A percentile compares a stretch with the other conserved stretches of the same genome.
These are phyloP conservation scores for Bipolaris bicolor DNA, from an alignment of 2,329 filamentous ascomycete genomes.

Conservation along the genomic window DNA sequence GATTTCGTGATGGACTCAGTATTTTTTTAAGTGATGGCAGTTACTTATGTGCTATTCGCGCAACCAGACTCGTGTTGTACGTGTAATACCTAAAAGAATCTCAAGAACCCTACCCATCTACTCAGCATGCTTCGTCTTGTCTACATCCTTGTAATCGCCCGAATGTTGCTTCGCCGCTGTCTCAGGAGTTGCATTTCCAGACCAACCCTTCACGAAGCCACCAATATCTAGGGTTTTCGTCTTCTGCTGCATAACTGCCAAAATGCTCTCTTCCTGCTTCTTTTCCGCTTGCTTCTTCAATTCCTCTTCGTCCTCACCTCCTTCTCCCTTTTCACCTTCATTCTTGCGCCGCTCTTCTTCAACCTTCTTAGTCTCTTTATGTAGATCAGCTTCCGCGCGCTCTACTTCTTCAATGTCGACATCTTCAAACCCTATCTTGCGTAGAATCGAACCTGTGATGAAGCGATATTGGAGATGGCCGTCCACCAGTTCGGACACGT, in stretches of 20 bases:
- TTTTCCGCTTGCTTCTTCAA: slow-evolving; percentile 52
- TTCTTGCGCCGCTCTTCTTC: slow-evolving; percentile 19
- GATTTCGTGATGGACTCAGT: no score
- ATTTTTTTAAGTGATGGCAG: no score
- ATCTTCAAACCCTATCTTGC: slow-evolving; percentile 61
- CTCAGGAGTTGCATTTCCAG: slow-evolving; percentile 3
- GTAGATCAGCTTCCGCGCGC: slow-evolving; percentile 53
- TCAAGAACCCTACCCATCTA: neutral
- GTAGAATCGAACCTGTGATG: slow-evolving; percentile 58
- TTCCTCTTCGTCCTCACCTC: slow-evolving; percentile 40
- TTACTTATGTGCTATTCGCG: no score
- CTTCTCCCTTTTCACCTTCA: slow-evolving; percentile 29
- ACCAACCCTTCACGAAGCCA: slow-evolving; percentile 9
- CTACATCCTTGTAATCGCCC: slow-evolving; percentile 2
- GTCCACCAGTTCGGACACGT: slow-evolving; percentile 58
- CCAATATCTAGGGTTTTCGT: slow-evolving; percentile 39
- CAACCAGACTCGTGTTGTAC: no score
- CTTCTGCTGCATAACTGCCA: slow-evolving; percentile 53
- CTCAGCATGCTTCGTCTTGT: neutral
- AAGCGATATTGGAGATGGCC: slow-evolving; percentile 60
- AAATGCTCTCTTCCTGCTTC: slow-evolving; percentile 53
- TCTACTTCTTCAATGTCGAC: slow-evolving; percentile 56
- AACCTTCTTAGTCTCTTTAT: slow-evolving; percentile 48
- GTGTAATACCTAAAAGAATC: neutral
- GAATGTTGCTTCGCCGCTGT: slow-evolving; percentile 3